Conservation (phyloP, 2,329 filamentous ascomycete species). For the Hawksworthiomyces lignivorus region DNA sequence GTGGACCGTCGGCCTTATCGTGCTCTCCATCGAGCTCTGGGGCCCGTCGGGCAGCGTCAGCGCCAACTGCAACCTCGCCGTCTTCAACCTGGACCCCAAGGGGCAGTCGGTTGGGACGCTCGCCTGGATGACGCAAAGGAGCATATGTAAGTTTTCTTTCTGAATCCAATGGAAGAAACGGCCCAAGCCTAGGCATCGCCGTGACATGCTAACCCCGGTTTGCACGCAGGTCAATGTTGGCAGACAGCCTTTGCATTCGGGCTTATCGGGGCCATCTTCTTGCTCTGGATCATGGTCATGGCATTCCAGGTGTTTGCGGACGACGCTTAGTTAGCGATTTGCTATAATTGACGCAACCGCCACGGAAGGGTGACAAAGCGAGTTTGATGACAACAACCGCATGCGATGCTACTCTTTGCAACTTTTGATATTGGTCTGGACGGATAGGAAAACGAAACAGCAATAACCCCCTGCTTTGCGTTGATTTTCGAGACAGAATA, state of each 20-base stretch:
- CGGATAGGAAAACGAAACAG: too few relatives aligned
- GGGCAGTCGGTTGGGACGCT: slow-evolving; percentile 48
- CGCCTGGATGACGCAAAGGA: slow-evolving; percentile 56
- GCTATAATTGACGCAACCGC: too few relatives aligned
- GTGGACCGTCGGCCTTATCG: slow-evolving; percentile 59
- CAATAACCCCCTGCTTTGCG: too few relatives aligned
- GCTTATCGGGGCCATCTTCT: slow-evolving; percentile 50
- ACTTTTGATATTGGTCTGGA: too few relatives aligned
- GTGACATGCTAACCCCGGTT: too few relatives aligned
- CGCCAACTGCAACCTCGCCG: slow-evolving; percentile 50
- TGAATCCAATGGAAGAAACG: too few relatives aligned
- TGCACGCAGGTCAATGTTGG: slow-evolving; percentile 52
- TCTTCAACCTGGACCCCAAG: slow-evolving; percentile 41
- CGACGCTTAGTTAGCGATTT: too few relatives aligned
- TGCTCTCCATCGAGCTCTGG: slow-evolving; percentile 56
- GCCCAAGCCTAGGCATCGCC: too few relatives aligned
- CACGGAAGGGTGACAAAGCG: too few relatives aligned
- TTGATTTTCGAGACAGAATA: too few relatives aligned
- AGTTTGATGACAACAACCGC: too few relatives aligned
- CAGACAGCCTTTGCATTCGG: slow-evolving; percentile 57
- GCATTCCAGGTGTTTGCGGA: slow-evolving; percentile 54
- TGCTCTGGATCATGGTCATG: slow-evolving; percentile 64
- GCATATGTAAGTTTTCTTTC: slow-evolving; percentile 46
- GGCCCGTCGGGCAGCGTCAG: slow-evolving; percentile 52
- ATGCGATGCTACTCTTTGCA: too few relatives aligned